Evolutionary conservation across 1,139 yeast genomes (phyloP).

Genomic region (Nakaseomyces kungkrabaensis): DNA sequence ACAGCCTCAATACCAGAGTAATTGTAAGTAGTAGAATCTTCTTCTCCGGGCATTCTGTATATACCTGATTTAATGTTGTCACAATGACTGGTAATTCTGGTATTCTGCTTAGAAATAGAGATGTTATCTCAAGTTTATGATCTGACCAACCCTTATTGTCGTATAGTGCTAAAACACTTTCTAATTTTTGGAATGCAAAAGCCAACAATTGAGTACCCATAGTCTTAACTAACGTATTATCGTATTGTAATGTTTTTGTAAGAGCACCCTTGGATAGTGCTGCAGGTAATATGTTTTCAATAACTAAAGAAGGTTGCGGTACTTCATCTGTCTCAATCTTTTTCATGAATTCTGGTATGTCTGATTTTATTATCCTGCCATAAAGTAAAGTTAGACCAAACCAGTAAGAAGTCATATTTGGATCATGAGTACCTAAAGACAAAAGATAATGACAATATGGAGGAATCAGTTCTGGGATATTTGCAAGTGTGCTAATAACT

Average conservation of each 20-base stretch:
- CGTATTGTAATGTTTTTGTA: constrained; percentile 47
- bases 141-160: constrained; percentile 34
- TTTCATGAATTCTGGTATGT: constrained; percentile 36
- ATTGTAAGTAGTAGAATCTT: constrained; percentile 33
- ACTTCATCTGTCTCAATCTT: constrained; percentile 20
- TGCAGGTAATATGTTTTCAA: constrained; percentile 56
- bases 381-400: constrained; percentile 59
- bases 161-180: constrained; percentile 33
- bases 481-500: constrained; percentile 40
- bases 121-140: constrained; percentile 32
- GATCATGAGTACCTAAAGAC: constrained; percentile 56
- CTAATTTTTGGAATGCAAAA: constrained; percentile 45
- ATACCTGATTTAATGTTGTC: constrained; percentile 32
- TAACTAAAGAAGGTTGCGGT: constrained; percentile 30
- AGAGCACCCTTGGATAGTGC: constrained; percentile 53
- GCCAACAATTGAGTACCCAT: constrained; percentile 52
- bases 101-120: constrained; percentile 31
- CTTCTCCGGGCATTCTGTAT: constrained; percentile 29
- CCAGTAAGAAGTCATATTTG: constrained; percentile 73
- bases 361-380: constrained; percentile 46
- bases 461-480: constrained; percentile 62
- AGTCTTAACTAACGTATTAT: constrained; percentile 52
- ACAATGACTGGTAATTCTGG: constrained; percentile 42
- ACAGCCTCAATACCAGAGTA: constrained; percentile 29
- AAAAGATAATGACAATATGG: constrained; percentile 56